Conservation (phyloP, 2,329 filamentous ascomycete species). For the Clarireedia hainanense region DNA sequence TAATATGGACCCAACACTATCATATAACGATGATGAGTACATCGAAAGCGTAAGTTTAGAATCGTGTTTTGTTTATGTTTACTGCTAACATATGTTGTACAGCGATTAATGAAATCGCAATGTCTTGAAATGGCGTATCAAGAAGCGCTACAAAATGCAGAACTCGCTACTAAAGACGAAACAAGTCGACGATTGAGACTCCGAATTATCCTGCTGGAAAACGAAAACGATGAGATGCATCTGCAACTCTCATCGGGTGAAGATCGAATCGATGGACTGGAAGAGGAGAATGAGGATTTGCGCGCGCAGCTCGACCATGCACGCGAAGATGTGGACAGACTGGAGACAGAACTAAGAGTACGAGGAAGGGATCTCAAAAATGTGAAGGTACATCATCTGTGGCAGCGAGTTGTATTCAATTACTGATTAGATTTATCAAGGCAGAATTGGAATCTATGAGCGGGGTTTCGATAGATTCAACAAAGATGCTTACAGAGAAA, state of each 20-base stretch:
- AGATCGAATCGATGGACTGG: slow-evolving; percentile 48
- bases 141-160: slow-evolving; percentile 53
- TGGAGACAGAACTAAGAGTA: slow-evolving; percentile 36
- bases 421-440: slow-evolving; percentile 35
- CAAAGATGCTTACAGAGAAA: slow-evolving; percentile 61
- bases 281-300: slow-evolving; percentile 39
- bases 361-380: slow-evolving; percentile 47
- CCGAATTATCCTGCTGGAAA: slow-evolving; percentile 61
- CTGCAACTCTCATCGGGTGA: slow-evolving; percentile 54
- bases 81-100: neutral
- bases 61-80: neutral
- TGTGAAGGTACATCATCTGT: slow-evolving; percentile 40
- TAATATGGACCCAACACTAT: slow-evolving; percentile 25
- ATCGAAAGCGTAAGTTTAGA: slow-evolving; percentile 22
- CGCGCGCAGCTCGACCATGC: slow-evolving; percentile 41
- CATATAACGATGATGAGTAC: slow-evolving; percentile 22
- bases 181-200: slow-evolving; percentile 62
- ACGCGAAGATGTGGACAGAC: slow-evolving; percentile 30
- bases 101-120: slow-evolving; percentile 28
- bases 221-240: slow-evolving; percentile 64
- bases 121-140: slow-evolving; percentile 63
- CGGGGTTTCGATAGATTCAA: slow-evolving; percentile 58
- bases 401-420: neutral
- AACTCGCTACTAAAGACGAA: slow-evolving; percentile 67
- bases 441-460: slow-evolving; percentile 64